Evolutionary conservation across 2,329 filamentous ascomycete species (phyloP), one percentile per base, ranked within the genome.

Genomic region (Macrophomina phaseolina): DNA sequence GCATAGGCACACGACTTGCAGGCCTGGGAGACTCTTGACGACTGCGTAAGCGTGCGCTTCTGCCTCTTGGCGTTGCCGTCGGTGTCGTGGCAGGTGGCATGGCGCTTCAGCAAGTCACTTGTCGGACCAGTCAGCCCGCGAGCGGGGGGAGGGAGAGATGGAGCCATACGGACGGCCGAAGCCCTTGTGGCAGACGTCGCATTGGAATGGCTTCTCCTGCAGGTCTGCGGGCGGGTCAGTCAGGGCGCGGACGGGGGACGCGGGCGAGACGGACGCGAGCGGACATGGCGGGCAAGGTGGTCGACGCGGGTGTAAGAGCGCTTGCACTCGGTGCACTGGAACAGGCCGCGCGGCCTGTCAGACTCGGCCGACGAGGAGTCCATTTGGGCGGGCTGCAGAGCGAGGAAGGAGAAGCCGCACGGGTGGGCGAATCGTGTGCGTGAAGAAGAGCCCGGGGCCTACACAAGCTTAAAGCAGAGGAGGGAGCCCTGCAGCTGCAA

Each of bases 211-310:
- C 69, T 81, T 82, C 67, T 82, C 79, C 67, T 81, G 77, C 11
- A 77, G 77, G 67, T 79, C 75, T 77, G 55, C 14, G 14, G 32
- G 42, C 14, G 11, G 14, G 42, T 51, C 51, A 42, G 23, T 48
- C 5, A 18, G 30, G 45, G 52, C 23, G 28, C 48, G n/a, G 55
- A 46, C 75, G 68, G 16, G 52, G 52, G 18, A 16, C 9, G 23
- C 34, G 11, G 23, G 36, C 18, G 9, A 46, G 3, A 73, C 74
- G 66, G 71, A 81, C 79, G 83, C 68, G 84, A 82, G 69, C 84
- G 81, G 49, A 85, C 82, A 75, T 86, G 84, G 55, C 84, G 81
- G 63, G 80, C 81, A 30, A 86, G 76, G 73, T 86, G 84, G 72
- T 86, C 84, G 4, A 83, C 79, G 34, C 84, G 79, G 11, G 81